Evolutionary conservation across 371 early-diverging fungal genomes (phyloP).

Genomic region (Haplosporangium sp.): DNA sequence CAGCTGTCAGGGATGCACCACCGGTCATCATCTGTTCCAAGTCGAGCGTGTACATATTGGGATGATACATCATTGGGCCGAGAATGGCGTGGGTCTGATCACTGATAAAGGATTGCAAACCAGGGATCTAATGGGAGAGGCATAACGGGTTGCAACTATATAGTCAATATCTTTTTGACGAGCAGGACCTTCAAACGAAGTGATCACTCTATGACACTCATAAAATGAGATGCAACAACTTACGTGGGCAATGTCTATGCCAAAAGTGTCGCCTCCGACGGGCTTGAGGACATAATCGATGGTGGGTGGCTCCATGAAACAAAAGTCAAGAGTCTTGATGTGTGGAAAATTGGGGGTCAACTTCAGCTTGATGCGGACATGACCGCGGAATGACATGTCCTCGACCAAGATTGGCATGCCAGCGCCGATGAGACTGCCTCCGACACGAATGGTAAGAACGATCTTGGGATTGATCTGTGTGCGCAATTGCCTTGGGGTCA

Average conservation of each 20-base stretch:
- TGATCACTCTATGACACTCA: too few relatives aligned
- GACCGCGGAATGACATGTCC: conserved; percentile 90
- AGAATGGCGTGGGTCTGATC: conserved; percentile 82
- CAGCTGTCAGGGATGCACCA: conserved; percentile 60
- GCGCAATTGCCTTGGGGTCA: conserved; percentile 69
- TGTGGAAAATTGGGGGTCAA: conserved; percentile 90
- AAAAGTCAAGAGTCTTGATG: conserved; percentile 86
- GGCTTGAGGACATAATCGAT: conserved; percentile 97
- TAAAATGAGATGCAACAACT: conserved; percentile 13
- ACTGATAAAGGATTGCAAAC: conserved; percentile 81
- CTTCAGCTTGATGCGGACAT: conserved; percentile 82
- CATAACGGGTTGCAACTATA: too few relatives aligned
- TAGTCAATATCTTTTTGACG: too few relatives aligned
- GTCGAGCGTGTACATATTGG: conserved; percentile 86
- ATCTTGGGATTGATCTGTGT: conserved; percentile 89
- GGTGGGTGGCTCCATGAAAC: conserved; percentile 89
- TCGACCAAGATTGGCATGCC: conserved; percentile 93
- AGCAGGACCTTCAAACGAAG: too few relatives aligned
- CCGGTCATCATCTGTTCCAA: conserved; percentile 86
- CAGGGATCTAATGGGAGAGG: conserved; percentile 89
- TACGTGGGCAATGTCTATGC: conserved; percentile 84
- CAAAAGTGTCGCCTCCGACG: conserved; percentile 86
- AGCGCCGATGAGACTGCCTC: conserved; percentile 88
- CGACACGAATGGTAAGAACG: conserved; percentile 89
- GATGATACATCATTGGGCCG: conserved; percentile 86